phyloP scores from a whole-genome alignment of 345 rosid genomes.

The Dovyalis caffra region DNA sequence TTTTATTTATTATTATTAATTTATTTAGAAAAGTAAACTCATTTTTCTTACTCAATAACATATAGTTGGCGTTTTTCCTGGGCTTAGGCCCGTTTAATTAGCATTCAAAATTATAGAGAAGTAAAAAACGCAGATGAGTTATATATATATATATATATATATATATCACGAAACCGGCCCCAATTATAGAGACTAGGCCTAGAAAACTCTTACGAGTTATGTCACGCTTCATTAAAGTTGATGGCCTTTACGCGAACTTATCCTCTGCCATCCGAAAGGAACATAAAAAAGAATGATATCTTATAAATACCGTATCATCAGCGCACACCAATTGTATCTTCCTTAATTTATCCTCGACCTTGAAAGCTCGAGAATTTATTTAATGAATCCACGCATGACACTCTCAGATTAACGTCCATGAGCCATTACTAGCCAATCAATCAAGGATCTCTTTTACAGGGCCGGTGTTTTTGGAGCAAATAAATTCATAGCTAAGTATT shows the following conservation, averaged over 20 bases:
- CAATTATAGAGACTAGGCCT: not conserved
- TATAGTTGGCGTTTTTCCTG: no score
- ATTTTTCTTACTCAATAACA: no score
- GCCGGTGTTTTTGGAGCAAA: no score
- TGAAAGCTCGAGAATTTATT: not conserved
- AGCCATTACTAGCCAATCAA: not conserved
- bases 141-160: not conserved
- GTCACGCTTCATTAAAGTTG: not conserved
- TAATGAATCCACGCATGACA: not conserved
- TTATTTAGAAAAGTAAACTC: no score
- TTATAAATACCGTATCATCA: not conserved
- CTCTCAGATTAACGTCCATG: not conserved
- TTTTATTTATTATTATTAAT: no score
- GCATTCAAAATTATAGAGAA: not conserved
- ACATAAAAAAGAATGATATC: not conserved
- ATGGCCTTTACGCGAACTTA: conserved; percentile 1
- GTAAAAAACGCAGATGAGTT: not conserved
- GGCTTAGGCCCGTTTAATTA: no score
- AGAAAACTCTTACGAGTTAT: not conserved
- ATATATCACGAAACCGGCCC: not conserved
- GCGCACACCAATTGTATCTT: not conserved
- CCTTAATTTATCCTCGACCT: not conserved
- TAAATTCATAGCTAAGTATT: not conserved
- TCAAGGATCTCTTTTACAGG: not conserved
- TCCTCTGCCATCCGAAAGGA: conserved; percentile 15